These are phyloP conservation scores for Acmispon strigosus DNA, from an alignment of 306 rosid genomes.

Conservation along the genomic window DNA sequence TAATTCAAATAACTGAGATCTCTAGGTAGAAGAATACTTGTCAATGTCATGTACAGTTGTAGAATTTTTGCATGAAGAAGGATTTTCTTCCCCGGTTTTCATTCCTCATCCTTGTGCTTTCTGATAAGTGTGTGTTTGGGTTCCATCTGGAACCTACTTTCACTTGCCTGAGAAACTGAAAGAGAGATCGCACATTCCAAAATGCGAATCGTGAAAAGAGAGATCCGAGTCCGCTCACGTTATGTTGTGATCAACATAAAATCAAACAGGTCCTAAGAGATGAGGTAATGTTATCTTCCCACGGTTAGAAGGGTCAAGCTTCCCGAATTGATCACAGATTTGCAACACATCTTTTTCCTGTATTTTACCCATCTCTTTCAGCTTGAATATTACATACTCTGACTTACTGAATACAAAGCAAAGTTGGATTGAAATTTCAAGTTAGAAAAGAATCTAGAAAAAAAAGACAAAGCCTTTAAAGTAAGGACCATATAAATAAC, in stretches of 20 bases:
- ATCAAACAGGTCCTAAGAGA: slow-evolving; percentile 26
- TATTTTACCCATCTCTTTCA: slow-evolving; percentile 89
- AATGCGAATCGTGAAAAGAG: too few relatives aligned
- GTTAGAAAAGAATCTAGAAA: slow-evolving; percentile 6
- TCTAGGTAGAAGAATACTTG: neutral
- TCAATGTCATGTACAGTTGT: slow-evolving; percentile 8
- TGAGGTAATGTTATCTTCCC: slow-evolving; percentile 79
- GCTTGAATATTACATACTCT: slow-evolving; percentile 73
- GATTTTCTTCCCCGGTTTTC: neutral
- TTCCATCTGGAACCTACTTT: too few relatives aligned
- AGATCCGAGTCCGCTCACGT: too few relatives aligned
- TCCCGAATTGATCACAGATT: slow-evolving; percentile 61
- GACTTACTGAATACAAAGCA: slow-evolving; percentile 51
- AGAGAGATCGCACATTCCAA: too few relatives aligned
- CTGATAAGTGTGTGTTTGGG: too few relatives aligned
- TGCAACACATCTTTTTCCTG: slow-evolving; percentile 56
- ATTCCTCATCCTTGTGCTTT: neutral
- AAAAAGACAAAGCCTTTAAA: neutral
- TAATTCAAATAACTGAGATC: neutral
- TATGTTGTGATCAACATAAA: too few relatives aligned
- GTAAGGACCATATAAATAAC: neutral
- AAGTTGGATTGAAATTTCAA: neutral
- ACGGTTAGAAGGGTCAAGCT: slow-evolving; percentile 57
- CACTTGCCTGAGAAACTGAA: too few relatives aligned
- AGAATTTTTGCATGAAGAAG: neutral